These are phyloP conservation scores for Monosporozyma aquatica DNA, from an alignment of 805 yeast genomes.

Conservation along the genomic window DNA sequence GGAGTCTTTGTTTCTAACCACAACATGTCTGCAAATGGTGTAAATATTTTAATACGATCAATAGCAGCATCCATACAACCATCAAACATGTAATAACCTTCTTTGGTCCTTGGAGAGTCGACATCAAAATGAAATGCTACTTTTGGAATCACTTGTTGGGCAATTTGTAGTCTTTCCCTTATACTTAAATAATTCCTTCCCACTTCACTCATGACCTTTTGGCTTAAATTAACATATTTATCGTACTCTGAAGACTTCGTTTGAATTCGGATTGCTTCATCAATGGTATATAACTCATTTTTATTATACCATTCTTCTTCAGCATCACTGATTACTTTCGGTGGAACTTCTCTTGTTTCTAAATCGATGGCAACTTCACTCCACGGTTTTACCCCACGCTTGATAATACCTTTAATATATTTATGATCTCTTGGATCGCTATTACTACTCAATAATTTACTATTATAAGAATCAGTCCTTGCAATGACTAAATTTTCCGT, in stretches of 20 bases:
- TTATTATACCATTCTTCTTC: conserved; percentile 41
- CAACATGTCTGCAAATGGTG: conserved; percentile 50
- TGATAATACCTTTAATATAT: conserved; percentile 39
- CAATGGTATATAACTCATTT: conserved; percentile 37
- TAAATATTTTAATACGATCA: conserved; percentile 43
- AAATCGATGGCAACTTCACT: conserved; percentile 38
- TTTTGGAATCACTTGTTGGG: conserved; percentile 26
- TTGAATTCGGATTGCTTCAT: conserved; percentile 39
- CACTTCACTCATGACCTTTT: conserved; percentile 9
- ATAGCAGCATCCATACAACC: conserved; percentile 47
- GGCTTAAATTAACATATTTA: conserved; percentile 18
- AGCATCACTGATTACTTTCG: conserved; percentile 29
- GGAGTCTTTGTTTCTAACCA: conserved; percentile 61
- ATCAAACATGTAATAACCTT: conserved; percentile 44
- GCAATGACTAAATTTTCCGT: conserved; percentile 50
- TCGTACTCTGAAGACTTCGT: conserved; percentile 15
- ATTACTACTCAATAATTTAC: conserved; percentile 40
- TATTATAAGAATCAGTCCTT: conserved; percentile 51
- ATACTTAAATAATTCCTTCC: conserved; percentile 23
- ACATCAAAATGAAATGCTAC: conserved; percentile 40
- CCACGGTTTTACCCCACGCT: conserved; percentile 32
- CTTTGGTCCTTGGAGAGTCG: conserved; percentile 52
- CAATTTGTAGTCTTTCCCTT: conserved; percentile 17
- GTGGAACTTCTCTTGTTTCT: conserved; percentile 32
- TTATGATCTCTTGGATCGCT: conserved; percentile 52